Evolutionary conservation across 2,329 filamentous ascomycete species (phyloP).

Genomic region (Orbilia brochopaga): DNA sequence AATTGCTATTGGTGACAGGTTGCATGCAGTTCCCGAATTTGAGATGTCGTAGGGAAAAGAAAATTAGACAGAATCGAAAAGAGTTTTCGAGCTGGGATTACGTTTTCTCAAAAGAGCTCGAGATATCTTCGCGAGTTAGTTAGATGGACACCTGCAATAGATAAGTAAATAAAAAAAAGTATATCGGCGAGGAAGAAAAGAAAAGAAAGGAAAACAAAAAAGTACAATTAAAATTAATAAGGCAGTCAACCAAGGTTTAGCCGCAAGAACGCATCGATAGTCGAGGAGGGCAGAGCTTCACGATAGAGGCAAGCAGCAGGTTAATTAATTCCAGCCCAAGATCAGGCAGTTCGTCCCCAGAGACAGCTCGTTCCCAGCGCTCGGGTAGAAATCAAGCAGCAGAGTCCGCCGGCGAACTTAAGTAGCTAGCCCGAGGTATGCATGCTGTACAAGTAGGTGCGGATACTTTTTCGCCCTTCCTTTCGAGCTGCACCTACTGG

Average conservation of each 20-base stretch:
- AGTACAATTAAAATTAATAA: no score
- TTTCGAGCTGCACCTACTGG: not conserved
- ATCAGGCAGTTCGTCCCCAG: not conserved
- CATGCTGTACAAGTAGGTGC: not conserved
- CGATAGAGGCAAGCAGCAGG: not conserved
- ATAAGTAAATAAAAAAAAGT: not conserved
- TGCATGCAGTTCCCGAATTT: constrained; percentile 12
- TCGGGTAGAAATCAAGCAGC: not conserved
- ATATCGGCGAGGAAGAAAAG: not conserved
- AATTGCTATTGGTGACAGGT: constrained; percentile 25
- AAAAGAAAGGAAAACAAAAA: not conserved
- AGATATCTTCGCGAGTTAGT: not conserved
- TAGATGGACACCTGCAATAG: not conserved
- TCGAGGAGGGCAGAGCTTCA: constrained; percentile 1
- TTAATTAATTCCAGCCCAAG: not conserved
- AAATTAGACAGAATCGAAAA: not conserved
- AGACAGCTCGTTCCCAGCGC: not conserved
- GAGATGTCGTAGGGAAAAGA: constrained; percentile 10
- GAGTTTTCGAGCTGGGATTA: not conserved
- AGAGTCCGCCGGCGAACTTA: not conserved
- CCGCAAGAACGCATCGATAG: not conserved
- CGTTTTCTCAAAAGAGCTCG: not conserved
- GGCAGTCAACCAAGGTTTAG: not conserved
- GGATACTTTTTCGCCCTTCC: constrained; percentile 8
- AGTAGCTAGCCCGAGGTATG: constrained; percentile 1